Conservation (phyloP, 1,139 yeast genomes). For the Candida sp. region DNA sequence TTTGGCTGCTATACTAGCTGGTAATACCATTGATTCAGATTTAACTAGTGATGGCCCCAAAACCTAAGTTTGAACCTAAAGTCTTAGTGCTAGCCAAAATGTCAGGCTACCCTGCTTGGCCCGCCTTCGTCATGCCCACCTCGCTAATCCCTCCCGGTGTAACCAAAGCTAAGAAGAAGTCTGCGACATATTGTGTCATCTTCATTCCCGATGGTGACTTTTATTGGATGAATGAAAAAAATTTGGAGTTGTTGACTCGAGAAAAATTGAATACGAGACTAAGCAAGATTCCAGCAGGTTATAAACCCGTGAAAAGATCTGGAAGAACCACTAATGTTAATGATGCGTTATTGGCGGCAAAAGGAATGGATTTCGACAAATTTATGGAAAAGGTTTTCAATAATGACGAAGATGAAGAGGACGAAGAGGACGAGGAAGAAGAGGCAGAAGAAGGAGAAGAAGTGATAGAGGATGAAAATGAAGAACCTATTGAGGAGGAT, state of each 20-base stretch:
- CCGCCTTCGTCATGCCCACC: slow-evolving; percentile 45
- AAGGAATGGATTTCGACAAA: slow-evolving; percentile 33
- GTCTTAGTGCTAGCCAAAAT: slow-evolving; percentile 44
- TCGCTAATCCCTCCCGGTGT: slow-evolving; percentile 37
- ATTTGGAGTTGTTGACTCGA: slow-evolving; percentile 27
- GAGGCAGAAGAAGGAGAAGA: slow-evolving; percentile 16
- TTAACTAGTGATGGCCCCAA: neutral
- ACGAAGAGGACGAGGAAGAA: slow-evolving; percentile 23
- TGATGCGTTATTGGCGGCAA: slow-evolving; percentile 41
- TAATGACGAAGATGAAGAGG: slow-evolving; percentile 25
- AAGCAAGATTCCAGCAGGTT: slow-evolving; percentile 24
- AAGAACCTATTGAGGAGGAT: slow-evolving; percentile 8
- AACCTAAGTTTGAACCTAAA: slow-evolving; percentile 22
- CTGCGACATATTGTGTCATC: slow-evolving; percentile 40
- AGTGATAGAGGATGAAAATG: slow-evolving; percentile 10
- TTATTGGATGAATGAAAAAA: slow-evolving; percentile 44
- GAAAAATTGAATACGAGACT: slow-evolving; percentile 25
- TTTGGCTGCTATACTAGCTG: neutral
- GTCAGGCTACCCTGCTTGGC: slow-evolving; percentile 51
- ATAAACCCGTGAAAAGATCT: slow-evolving; percentile 14
- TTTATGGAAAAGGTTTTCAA: slow-evolving; percentile 29
- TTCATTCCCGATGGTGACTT: slow-evolving; percentile 49
- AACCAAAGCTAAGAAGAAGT: slow-evolving; percentile 35
- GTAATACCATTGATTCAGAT: neutral
- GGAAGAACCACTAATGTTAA: slow-evolving; percentile 28